phyloP scores from a whole-genome alignment of 352 stramenopile genomes.

The Phytophthora sp. region DNA sequence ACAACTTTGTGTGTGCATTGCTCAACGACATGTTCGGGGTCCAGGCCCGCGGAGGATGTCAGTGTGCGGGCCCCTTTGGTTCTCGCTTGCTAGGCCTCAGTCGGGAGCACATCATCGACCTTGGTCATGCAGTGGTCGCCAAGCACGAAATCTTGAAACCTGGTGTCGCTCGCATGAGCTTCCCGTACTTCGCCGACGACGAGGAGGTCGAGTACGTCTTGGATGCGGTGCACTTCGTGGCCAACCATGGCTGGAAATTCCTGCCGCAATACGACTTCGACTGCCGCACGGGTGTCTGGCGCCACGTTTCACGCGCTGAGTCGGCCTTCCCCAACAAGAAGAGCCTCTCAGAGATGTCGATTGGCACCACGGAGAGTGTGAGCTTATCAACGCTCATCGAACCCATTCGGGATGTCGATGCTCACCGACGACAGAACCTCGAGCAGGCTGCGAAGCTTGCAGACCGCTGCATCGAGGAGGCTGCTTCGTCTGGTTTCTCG shows the following conservation, averaged over 20 bases:
- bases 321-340: conserved; percentile 30
- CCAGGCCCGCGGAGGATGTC: conserved; percentile 66
- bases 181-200: conserved; percentile 86
- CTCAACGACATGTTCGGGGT: conserved; percentile 99
- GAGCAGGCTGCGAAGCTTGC: conserved; percentile 22
- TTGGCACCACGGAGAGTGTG: conserved; percentile 10
- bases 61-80: conserved; percentile 94
- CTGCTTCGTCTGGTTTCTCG: conserved; percentile 5
- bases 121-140: conserved; percentile 89
- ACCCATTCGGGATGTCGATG: conserved; percentile 16
- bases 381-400: not conserved
- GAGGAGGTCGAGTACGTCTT: conserved; percentile 95
- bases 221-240: conserved; percentile 92
- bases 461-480: conserved; percentile 22
- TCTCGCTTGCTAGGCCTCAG: conserved; percentile 92
- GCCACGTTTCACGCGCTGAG: conserved; percentile 43
- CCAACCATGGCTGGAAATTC: conserved; percentile 92
- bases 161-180: conserved; percentile 94
- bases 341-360: conserved; percentile 15
- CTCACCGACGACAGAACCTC: conserved; percentile 27
- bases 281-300: conserved; percentile 94
- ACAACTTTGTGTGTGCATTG: conserved; percentile 97
- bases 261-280: conserved; percentile 96
- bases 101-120: conserved; percentile 54
- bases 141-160: conserved; percentile 94